Base-by-base conservation (phyloP, 148 eudicot species). In the Rhododendron molle region DNA sequence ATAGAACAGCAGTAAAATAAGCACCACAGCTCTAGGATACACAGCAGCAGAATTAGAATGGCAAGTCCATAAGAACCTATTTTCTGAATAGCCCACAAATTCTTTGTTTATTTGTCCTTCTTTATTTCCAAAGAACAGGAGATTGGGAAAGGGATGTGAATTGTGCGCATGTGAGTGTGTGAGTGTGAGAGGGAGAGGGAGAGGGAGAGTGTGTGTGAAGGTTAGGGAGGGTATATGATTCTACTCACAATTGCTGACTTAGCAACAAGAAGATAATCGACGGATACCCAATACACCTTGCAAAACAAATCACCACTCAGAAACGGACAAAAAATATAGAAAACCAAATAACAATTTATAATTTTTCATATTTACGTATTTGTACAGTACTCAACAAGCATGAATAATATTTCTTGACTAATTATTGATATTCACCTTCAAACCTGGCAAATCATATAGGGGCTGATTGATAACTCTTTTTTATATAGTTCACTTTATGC, bases 1-100 rank as follows among this genome's bases (percentile, higher is more conserved):
- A 97, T 83, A 97, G 90, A 87, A 97, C 91, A 83, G 98, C 94
- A 86, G 98, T 95, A 86, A 97, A 95, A 91, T 93, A 97, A 81
- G 99, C 94, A 38, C 98, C 99, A 86, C 94, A 95, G 46, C 85
- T 84, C 99, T 95, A 67, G 26, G 8, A 54, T 26, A 65, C 5
- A 83, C 76, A 8, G 56, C 85, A 77, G n/a, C 40, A 83, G 18
- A 46, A 47, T 86, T 30, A 83, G 79, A 82, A 77, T 86, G 81
- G 76, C 43, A 78, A 50, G 71, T 28, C 12, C 26, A 82, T 11
- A 76, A 30, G 0, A 83, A 7, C 43, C 60, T 71, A 36, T 65
- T 56, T 60, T 76, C n/a, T 44, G 11, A 52, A 85, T 44, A 15
- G n/a, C 65, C 80, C 67, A 60, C 23, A 28, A 11, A 21, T n/a